Conservation (phyloP, 2,329 filamentous ascomycete genomes). For the Fusarium sp. region DNA sequence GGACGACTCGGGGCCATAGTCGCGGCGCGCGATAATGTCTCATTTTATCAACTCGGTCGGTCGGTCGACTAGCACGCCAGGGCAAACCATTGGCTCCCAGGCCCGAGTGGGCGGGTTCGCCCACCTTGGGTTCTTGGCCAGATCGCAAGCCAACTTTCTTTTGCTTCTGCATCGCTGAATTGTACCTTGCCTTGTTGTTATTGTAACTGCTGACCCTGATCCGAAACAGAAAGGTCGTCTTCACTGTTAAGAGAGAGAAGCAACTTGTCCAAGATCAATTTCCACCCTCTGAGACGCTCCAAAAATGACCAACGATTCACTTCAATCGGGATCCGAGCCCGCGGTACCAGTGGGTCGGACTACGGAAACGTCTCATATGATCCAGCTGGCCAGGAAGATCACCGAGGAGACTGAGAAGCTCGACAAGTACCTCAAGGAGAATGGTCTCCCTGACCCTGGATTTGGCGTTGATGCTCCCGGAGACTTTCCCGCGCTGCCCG, state of each 20-base stretch:
- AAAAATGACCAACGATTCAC: neutral
- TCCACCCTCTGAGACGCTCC: neutral
- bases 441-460: slow-evolving; percentile 55
- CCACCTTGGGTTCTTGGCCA: neutral
- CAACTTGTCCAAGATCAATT: neutral
- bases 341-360: slow-evolving; percentile 15
- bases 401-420: slow-evolving; percentile 61
- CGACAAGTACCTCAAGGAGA: slow-evolving; percentile 59
- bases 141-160: neutral
- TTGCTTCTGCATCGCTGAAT: neutral
- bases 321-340: neutral
- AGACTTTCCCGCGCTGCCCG: slow-evolving; percentile 61
- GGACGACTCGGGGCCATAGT: neutral
- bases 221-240: neutral
- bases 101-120: neutral
- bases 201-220: neutral
- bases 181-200: neutral
- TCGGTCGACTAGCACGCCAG: neutral
- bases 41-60: neutral
- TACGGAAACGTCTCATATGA: slow-evolving; percentile 53
- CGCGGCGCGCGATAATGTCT: neutral
- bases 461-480: slow-evolving; percentile 59
- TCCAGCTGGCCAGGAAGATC: slow-evolving; percentile 61
- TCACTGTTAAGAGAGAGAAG: neutral
- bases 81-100: neutral